A percentile compares a stretch with the other conserved stretches of the same genome.
Conservation (phyloP, 73 alveolate genomes). For the Paraurostyla sp. region DNA sequence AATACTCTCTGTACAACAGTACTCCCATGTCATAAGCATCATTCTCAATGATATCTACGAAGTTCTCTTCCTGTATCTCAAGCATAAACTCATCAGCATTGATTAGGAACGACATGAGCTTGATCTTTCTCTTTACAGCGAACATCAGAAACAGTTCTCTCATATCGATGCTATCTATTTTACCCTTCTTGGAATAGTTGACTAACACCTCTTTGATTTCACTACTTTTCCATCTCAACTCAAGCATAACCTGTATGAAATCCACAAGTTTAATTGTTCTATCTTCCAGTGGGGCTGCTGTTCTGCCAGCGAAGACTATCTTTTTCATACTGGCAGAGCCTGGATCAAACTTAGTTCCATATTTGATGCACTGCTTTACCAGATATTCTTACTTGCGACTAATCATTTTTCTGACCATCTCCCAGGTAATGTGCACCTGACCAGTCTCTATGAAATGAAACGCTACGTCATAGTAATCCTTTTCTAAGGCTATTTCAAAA, state of each 20-base stretch:
- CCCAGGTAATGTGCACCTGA: constrained; percentile 61
- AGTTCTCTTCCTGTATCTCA: constrained; percentile 54
- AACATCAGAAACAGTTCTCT: constrained; percentile 74
- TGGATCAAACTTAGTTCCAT: constrained; percentile 70
- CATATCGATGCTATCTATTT: constrained; percentile 46
- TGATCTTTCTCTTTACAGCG: constrained; percentile 72
- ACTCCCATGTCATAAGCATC: constrained; percentile 79
- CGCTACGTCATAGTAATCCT: constrained; percentile 53
- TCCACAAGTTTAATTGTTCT: constrained; percentile 65
- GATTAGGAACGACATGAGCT: constrained; percentile 70
- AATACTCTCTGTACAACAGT: constrained; percentile 76
- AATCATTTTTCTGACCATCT: constrained; percentile 68
- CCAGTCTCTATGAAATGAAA: constrained; percentile 63
- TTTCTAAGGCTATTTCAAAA: constrained; percentile 52
- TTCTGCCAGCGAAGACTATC: constrained; percentile 58
- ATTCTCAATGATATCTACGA: constrained; percentile 71
- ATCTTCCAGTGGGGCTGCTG: constrained; percentile 61
- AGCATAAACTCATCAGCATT: constrained; percentile 57
- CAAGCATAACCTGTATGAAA: constrained; percentile 72
- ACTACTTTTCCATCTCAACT: constrained; percentile 44
- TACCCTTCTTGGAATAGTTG: constrained; percentile 55
- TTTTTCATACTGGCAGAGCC: constrained; percentile 58
- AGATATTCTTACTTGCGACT: constrained; percentile 58
- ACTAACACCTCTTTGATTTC: constrained; percentile 19
- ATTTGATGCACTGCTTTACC: constrained; percentile 67